Percentiles rank a stretch among this genome's conserved stretches.
phyloP scores from a whole-genome alignment of 2,329 filamentous ascomycete genomes.

The Botrytis cinerea region DNA sequence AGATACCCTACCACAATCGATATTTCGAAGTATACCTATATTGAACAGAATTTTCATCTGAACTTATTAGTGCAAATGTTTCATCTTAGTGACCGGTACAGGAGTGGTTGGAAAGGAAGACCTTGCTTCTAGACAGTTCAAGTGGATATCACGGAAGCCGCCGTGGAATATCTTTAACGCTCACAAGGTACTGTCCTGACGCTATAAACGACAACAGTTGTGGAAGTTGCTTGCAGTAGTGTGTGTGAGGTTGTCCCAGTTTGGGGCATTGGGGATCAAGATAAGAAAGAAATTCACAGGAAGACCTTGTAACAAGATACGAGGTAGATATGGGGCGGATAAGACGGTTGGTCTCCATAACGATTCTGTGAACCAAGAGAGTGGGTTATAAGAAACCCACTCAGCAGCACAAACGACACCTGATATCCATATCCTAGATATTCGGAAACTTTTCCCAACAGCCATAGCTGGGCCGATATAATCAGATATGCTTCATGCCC shows the following conservation, averaged over 20 bases:
- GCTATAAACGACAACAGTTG: not conserved
- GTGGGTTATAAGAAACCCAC: not conserved
- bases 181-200: not conserved
- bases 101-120: not conserved
- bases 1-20: not conserved
- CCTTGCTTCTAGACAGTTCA: not conserved
- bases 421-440: not conserved
- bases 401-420: not conserved
- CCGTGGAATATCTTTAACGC: not conserved
- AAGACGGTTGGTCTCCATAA: not conserved
- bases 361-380: not conserved
- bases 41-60: not conserved
- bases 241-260: not conserved
- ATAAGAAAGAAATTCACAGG: not conserved
- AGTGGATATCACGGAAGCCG: conserved; percentile 7
- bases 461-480: not conserved
- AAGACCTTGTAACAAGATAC: not conserved
- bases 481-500: not conserved
- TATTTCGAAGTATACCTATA: not conserved
- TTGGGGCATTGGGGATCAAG: not conserved
- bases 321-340: not conserved
- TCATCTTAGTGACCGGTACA: not conserved
- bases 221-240: not conserved
- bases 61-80: not conserved
- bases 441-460: not conserved